Conservation (phyloP, 2,329 filamentous ascomycete species). For the Xylaria arbuscula region DNA sequence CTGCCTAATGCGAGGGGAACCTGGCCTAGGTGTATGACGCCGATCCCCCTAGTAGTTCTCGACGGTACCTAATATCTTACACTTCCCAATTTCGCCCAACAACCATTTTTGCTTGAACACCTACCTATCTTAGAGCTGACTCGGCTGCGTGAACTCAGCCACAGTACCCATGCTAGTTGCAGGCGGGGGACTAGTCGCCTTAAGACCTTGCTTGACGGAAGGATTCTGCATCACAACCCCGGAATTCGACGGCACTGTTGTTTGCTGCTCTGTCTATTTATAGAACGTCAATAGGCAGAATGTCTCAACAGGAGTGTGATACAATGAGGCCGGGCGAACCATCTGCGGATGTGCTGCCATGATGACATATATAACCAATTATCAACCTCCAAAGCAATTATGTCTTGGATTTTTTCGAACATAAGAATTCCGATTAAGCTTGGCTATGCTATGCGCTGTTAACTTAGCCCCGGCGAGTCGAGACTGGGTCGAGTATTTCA, state of each 20-base stretch:
- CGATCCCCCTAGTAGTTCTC: conserved; percentile 13
- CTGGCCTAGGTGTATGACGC: conserved; percentile 17
- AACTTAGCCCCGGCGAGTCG: not conserved
- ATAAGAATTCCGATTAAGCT: not conserved
- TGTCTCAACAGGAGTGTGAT: not conserved
- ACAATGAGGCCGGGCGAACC: not conserved
- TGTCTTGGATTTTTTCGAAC: not conserved
- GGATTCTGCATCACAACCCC: conserved; percentile 7
- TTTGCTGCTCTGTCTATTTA: conserved; percentile 2
- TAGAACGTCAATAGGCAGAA: not conserved
- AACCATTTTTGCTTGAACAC: not conserved
- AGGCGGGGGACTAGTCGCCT: not conserved
- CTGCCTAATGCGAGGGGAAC: conserved; percentile 25
- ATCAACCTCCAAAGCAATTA: not conserved
- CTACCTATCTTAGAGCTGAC: conserved; percentile 5
- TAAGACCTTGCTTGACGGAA: not conserved
- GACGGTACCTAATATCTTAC: conserved; percentile 21
- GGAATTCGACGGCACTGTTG: conserved; percentile 6
- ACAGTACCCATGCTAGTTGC: conserved; percentile 7
- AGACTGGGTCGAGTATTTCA: not conserved
- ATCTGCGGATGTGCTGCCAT: not conserved
- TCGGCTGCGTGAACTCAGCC: conserved; percentile 28
- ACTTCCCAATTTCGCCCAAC: conserved; percentile 22
- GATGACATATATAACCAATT: not conserved
- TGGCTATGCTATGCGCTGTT: not conserved